Percentiles rank a stretch among this genome's conserved stretches.
Evolutionary conservation across 805 yeast genomes (phyloP).

Genomic region (Wickerhamomyces mucosus): DNA sequence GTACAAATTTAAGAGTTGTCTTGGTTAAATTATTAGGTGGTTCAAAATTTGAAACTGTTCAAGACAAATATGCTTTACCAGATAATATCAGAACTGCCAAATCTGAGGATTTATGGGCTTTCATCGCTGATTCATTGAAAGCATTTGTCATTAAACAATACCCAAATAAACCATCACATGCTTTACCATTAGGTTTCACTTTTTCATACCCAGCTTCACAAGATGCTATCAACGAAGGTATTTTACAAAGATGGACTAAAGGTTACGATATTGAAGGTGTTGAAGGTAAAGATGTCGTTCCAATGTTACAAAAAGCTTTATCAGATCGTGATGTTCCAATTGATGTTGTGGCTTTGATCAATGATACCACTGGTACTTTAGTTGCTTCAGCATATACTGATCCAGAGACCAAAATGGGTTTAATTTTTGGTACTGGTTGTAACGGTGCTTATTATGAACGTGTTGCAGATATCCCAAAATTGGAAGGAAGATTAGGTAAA

Average conservation of each 20-base stretch:
- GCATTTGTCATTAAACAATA: conserved; percentile 56
- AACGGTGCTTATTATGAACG: conserved; percentile 92
- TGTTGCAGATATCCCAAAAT: conserved; percentile 66
- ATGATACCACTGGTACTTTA: conserved; percentile 95
- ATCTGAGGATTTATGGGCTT: conserved; percentile 70
- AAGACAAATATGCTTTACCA: conserved; percentile 80
- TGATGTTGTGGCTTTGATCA: conserved; percentile 83
- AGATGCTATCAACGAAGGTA: conserved; percentile 72
- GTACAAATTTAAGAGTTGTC: conserved; percentile 92
- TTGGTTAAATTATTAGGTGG: conserved; percentile 77
- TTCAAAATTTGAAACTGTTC: conserved; percentile 75
- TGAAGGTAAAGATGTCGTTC: conserved; percentile 91
- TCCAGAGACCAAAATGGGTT: conserved; percentile 83
- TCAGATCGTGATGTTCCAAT: conserved; percentile 61
- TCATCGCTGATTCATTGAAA: conserved; percentile 75
- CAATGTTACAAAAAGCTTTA: conserved; percentile 76
- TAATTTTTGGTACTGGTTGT: conserved; percentile 95
- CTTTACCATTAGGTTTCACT: conserved; percentile 85
- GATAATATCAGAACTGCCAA: conserved; percentile 66
- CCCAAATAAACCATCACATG: conserved; percentile 55
- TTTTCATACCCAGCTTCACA: conserved; percentile 90
- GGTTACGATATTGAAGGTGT: conserved; percentile 92
- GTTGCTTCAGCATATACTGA: conserved; percentile 93
- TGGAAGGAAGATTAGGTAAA: conserved; percentile 55
- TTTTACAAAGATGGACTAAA: conserved; percentile 94